These are phyloP conservation scores for Mycena polygramma DNA, from an alignment of 768 basidiomycete species.

Conservation along the genomic window DNA sequence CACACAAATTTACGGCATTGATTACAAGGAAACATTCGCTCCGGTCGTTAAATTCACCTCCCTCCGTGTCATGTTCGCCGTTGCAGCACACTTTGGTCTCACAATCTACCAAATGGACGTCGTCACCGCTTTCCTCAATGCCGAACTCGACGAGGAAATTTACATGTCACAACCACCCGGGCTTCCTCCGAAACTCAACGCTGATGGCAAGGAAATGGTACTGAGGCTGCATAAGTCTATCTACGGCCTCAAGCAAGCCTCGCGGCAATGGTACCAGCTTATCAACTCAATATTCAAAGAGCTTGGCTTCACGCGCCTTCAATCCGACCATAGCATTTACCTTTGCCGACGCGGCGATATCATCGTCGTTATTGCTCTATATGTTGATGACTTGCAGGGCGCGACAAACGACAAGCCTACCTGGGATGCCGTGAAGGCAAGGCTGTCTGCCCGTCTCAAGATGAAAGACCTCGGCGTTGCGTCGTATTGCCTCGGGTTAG, in stretches of 20 bases:
- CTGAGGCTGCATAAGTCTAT: not conserved
- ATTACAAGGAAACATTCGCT: not conserved
- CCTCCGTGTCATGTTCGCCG: constrained; percentile 1
- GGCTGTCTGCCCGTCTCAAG: not conserved
- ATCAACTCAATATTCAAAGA: not conserved
- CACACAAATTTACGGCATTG: not conserved
- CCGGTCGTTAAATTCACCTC: not conserved
- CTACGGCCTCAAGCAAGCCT: constrained; percentile 7
- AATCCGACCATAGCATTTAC: constrained; percentile 1
- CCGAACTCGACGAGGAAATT: constrained; percentile 1
- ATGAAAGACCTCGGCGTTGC: not conserved
- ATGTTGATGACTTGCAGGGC: not conserved
- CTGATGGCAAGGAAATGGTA: not conserved
- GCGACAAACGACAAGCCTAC: not conserved
- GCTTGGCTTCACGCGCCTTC: not conserved
- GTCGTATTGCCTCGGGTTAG: not conserved
- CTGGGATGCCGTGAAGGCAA: not conserved
- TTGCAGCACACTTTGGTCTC: constrained; percentile 1
- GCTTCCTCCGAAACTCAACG: not conserved
- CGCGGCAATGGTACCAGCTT: not conserved
- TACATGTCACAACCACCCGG: constrained; percentile 4
- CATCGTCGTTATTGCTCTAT: not conserved
- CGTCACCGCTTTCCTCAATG: constrained; percentile 6
- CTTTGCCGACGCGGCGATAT: constrained; percentile 3
- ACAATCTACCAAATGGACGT: constrained; percentile 13